Evolutionary conservation across 1,139 yeast species (phyloP), one percentile per base, ranked within the genome.

Genomic region (Lipomyces yarrowii): DNA sequence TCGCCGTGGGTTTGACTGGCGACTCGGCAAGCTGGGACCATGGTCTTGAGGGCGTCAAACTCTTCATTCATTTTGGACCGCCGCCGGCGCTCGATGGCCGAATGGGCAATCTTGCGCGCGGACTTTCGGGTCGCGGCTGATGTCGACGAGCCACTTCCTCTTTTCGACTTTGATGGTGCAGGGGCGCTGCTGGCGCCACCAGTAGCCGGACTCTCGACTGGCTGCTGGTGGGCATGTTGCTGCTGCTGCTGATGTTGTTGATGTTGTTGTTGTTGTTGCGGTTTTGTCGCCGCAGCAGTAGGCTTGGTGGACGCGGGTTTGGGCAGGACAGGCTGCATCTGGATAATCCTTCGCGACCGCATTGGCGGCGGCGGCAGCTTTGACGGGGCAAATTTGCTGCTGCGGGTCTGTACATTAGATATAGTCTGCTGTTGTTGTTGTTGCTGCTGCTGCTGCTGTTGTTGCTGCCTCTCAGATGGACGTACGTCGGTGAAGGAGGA

Each of bases 51-150:
- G 1, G 94, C 92, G 74, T 89, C 96, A 75, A 90, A 90, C 76
- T 90, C 96, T 67, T 93, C 81, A 76, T 90, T 90, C 80, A 90
- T 89, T 75, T 89, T 89, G 65, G 88, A 84, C 65, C 96, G 80
- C 71, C 96, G 82, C 72, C 91, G 84, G 73, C 91, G 88, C 75
- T 90, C 96, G 70, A 90, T 90, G 58, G 89, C 87, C 7, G 91
- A 87, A 76, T 90, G 96, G 42, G 91, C 87, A 5, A 83, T 79
- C 70, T 82, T 76, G 79, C 89, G 79, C 1, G 72, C 68, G 7
- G 68, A 64, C 57, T 70, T 70, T 42, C 70, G 70, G 15, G 59
- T 67, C n/a, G 69, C 69, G 4, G 66, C 60, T 1, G 65, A 57
- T 4, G 37, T 54, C 61, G 59, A 42, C 52, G 21, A 59, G 32